Evolutionary conservation across 2,329 filamentous ascomycete species (phyloP).

Genomic region (Diplodia sapinea): DNA sequence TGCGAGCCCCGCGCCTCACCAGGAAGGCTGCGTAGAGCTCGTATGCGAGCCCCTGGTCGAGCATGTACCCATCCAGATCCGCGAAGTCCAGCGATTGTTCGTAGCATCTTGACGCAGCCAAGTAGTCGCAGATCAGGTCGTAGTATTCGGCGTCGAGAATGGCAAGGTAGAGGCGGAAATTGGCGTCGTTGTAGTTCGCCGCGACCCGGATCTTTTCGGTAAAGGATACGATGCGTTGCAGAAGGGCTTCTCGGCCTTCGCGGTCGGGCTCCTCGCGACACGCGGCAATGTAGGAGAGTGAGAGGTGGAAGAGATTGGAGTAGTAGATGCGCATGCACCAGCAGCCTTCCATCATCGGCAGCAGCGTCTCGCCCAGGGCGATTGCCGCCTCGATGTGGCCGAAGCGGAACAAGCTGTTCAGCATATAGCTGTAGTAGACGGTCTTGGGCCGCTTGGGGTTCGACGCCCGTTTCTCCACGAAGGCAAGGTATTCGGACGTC

Average conservation of each 20-base stretch:
- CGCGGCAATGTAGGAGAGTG: slow-evolving; percentile 49
- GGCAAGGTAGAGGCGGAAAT: slow-evolving; percentile 73
- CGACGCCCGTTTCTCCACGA: slow-evolving; percentile 54
- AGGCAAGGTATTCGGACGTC: slow-evolving; percentile 60
- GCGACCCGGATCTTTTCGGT: slow-evolving; percentile 68
- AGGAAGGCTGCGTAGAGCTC: slow-evolving; percentile 77
- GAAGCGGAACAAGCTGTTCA: slow-evolving; percentile 51
- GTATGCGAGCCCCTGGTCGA: slow-evolving; percentile 76
- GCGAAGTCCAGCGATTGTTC: slow-evolving; percentile 76
- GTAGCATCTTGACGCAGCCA: slow-evolving; percentile 65
- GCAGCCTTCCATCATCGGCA: slow-evolving; percentile 50
- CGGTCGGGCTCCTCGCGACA: slow-evolving; percentile 47
- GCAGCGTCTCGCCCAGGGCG: slow-evolving; percentile 49
- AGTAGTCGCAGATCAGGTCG: slow-evolving; percentile 64
- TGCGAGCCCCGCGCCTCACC: slow-evolving; percentile 66
- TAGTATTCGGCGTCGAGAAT: slow-evolving; percentile 71
- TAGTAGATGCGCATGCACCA: slow-evolving; percentile 54
- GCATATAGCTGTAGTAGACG: slow-evolving; percentile 67
- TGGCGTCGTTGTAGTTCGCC: slow-evolving; percentile 68
- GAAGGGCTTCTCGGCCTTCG: slow-evolving; percentile 53
- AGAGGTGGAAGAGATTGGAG: slow-evolving; percentile 51
- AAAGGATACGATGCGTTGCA: slow-evolving; percentile 61
- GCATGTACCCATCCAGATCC: slow-evolving; percentile 67
- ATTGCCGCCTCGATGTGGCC: slow-evolving; percentile 52
- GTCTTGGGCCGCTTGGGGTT: slow-evolving; percentile 69